Conservation (phyloP, 2,329 filamentous ascomycete species). For the Trichoderma sp. region DNA sequence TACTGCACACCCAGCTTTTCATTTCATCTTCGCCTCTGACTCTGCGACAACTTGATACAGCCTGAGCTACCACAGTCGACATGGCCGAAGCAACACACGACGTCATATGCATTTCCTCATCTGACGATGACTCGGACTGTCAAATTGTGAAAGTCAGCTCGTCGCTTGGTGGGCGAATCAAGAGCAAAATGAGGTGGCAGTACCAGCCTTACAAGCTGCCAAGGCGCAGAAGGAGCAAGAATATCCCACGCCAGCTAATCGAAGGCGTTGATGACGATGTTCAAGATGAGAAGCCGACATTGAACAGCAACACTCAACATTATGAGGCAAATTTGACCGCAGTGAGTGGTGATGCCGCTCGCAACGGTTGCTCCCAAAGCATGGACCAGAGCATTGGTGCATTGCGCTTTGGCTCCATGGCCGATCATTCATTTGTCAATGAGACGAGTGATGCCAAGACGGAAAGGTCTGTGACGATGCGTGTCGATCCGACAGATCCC, state of each 20-base stretch:
- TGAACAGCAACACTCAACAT: neutral
- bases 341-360: neutral
- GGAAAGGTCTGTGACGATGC: neutral
- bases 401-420: neutral
- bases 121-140: constrained; percentile 11
- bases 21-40: neutral
- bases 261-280: neutral
- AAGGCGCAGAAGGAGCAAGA: neutral
- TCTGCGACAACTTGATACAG: neutral
- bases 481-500: neutral
- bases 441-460: neutral
- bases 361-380: neutral
- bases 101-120: neutral
- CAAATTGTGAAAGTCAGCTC: constrained; percentile 4
- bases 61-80: neutral
- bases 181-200: constrained; percentile 5
- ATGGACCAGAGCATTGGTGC: neutral
- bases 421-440: neutral
- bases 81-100: neutral
- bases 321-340: neutral
- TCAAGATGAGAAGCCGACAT: neutral
- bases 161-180: neutral
- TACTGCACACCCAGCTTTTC: neutral
- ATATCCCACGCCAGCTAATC: neutral
- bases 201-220: neutral